Evolutionary conservation across 129 eudicot genomes (phyloP), one percentile per base, ranked within the genome.

Genomic region (Chrysanthemum lavandulifolium): DNA sequence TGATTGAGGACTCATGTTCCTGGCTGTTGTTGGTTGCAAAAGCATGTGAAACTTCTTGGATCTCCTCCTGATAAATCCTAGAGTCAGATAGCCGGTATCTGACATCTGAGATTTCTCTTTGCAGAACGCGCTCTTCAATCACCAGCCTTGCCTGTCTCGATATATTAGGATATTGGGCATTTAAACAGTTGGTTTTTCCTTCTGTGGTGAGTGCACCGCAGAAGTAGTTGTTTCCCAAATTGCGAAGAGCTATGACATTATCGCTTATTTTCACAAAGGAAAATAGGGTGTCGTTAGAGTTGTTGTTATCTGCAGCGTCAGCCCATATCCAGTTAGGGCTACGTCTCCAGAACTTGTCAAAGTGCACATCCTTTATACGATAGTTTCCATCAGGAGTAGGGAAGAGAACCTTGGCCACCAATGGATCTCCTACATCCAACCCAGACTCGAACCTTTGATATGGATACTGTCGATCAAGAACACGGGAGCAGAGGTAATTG

Each of bases 311-410:
- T 50, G 13, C 61, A 1, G 61, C 73, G 21, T 68, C 73, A 50
- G 73, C 73, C 73, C 47, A 21, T 68, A 68, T 51, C 73, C 73
- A n/a, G n/a, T n/a, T n/a, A n/a, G n/a, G n/a, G n/a, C n/a, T n/a
- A n/a, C n/a, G n/a, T n/a, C n/a, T n/a, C 50, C 47, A 68, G 13
- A 68, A 51, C 61, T 68, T 68, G 6, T 21, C 73, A 68, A 13
- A 68, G n/a, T 51, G 2, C n/a, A 68, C 4, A 47, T 13, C 33
- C 60, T 25, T 50, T 50, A 68, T 51, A 12, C 61, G 61, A 51
- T 68, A 68, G 61, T 51, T 21, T 51, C 73, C 73, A 51, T 51
- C 3, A 13, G 48, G 0, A 50, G 61, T 23, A 13, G 73, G n/a
- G n/a, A n/a, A n/a, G n/a, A n/a, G n/a, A n/a, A n/a, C n/a, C n/a